phyloP scores from a whole-genome alignment of 768 basidiomycete genomes.

The Tulasnella sp. region DNA sequence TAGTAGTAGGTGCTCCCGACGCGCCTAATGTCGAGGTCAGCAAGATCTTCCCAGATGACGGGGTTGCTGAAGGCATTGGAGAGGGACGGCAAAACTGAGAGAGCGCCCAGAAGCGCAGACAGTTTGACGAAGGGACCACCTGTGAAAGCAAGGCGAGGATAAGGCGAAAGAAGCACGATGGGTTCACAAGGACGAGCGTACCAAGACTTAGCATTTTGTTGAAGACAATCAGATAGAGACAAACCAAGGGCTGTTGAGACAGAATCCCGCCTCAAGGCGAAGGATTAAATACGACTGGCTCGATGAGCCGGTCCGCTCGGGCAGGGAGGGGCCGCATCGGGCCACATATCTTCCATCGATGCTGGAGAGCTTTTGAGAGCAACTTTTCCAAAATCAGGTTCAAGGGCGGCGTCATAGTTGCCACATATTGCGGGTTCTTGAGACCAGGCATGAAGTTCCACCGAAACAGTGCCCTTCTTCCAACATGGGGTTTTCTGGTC shows the following conservation, averaged over 20 bases:
- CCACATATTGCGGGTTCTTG: background rate
- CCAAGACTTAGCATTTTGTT: background rate
- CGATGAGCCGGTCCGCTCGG: background rate
- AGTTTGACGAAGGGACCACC: background rate
- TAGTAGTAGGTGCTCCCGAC: constrained; percentile 32
- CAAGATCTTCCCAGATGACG: constrained; percentile 31
- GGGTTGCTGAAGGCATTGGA: constrained; percentile 27
- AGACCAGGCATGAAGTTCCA: too few species aligned
- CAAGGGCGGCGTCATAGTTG: background rate
- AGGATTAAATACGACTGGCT: background rate
- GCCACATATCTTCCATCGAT: background rate
- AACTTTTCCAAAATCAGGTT: background rate
- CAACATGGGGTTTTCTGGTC: background rate
- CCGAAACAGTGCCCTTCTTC: background rate
- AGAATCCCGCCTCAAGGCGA: background rate
- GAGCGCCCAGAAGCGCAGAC: constrained; percentile 22
- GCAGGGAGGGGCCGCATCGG: background rate
- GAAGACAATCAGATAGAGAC: background rate
- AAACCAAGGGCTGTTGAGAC: background rate
- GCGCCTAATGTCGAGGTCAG: constrained; percentile 32
- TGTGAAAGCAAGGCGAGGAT: background rate
- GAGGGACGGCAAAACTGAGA: constrained; percentile 1
- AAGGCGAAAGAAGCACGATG: background rate
- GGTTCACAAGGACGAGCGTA: background rate
- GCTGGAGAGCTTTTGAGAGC: background rate